Evolutionary conservation across 495 filamentous ascomycete species (phyloP), one percentile per base, ranked within the genome.

Genomic region (Penicillium cinerascens): DNA sequence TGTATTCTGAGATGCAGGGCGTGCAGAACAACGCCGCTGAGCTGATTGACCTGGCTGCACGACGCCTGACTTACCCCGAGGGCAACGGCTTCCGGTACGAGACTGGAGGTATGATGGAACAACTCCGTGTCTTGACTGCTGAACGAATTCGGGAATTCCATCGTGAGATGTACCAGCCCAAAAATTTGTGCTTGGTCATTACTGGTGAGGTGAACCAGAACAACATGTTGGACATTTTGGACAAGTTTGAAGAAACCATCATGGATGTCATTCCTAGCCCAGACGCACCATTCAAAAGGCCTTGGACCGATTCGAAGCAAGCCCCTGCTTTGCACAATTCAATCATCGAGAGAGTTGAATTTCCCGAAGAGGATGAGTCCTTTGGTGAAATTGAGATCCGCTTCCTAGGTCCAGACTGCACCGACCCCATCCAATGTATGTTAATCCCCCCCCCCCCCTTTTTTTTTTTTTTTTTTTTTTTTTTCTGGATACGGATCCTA

Each of bases 1-100:
- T 97, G 17, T 99, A 97, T 72, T 97, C 95, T 1, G 93, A 99
- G 70, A 97, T 99, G 93, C 93, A 99, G 66, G 95, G 83, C 10
- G 83, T 93, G 1, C 87, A 99, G 66, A 96, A 96, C 63, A 86
- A 79, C 16, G 81, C 85, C 52, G 71, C 73, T 13, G 88, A 95
- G 65, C 82, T 97, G 29, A 96, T 97, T 79, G 87, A 92, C 49
- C 77, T 95, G 46, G 77, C 78, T 52, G 85, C 87, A 22, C 82
- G 85, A 17, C 83, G 87, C 4, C 72, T 92, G 48, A 76, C 95
- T 20, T 99, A 97, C 61, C 93, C 92, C 1, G 83, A 92, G 55
- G 88, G 87, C 27, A 78, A 92, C 42, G 93, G 95, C 4, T 99
- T 96, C 67, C 81, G 93, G 51, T 97, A 95, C 64, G 93, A 99